Percentiles rank a stretch among this genome's conserved stretches.
phyloP scores from a whole-genome alignment of 2,329 filamentous ascomycete genomes.

The Sclerotiophoma versabilis region DNA sequence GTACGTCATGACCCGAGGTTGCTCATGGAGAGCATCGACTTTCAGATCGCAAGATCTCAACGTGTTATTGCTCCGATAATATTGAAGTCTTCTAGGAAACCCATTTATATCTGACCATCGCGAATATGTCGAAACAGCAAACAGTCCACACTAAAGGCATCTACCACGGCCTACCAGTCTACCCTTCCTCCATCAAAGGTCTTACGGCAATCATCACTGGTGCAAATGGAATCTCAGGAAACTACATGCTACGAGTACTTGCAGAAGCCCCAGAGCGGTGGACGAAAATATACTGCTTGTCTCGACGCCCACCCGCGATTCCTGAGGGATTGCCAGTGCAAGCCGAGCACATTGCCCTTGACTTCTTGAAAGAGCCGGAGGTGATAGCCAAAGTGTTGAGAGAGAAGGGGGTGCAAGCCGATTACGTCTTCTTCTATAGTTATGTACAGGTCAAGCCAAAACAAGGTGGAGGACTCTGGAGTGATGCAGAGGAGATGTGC shows the following conservation, averaged over 20 bases:
- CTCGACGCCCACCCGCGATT: slow-evolving; percentile 55
- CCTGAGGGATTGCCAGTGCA: slow-evolving; percentile 43
- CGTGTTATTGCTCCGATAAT: neutral
- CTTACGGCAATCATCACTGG: slow-evolving; percentile 62
- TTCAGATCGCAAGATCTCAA: neutral
- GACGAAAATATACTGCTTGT: slow-evolving; percentile 61
- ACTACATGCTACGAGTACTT: slow-evolving; percentile 60
- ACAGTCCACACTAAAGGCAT: slow-evolving; percentile 51
- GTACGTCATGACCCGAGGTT: slow-evolving; percentile 28
- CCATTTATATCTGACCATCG: too few species aligned
- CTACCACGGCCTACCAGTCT: slow-evolving; percentile 59
- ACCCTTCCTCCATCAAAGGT: slow-evolving; percentile 50
- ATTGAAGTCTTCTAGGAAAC: too few species aligned
- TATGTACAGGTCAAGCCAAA: slow-evolving; percentile 61
- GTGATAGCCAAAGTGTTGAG: slow-evolving; percentile 48
- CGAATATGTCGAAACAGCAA: slow-evolving; percentile 34
- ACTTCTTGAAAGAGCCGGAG: slow-evolving; percentile 50
- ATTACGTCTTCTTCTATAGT: slow-evolving; percentile 62
- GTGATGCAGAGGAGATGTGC: slow-evolving; percentile 59
- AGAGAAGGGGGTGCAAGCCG: slow-evolving; percentile 44
- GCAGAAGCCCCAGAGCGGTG: slow-evolving; percentile 57
- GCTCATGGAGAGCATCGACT: neutral
- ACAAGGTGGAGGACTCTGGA: slow-evolving; percentile 55
- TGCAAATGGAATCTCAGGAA: slow-evolving; percentile 62
- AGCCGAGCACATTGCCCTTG: slow-evolving; percentile 54